Percentiles rank a stretch among this genome's conserved stretches.
phyloP scores from a whole-genome alignment of 2,329 filamentous ascomycete genomes.

The Cytospora paraplurivora region DNA sequence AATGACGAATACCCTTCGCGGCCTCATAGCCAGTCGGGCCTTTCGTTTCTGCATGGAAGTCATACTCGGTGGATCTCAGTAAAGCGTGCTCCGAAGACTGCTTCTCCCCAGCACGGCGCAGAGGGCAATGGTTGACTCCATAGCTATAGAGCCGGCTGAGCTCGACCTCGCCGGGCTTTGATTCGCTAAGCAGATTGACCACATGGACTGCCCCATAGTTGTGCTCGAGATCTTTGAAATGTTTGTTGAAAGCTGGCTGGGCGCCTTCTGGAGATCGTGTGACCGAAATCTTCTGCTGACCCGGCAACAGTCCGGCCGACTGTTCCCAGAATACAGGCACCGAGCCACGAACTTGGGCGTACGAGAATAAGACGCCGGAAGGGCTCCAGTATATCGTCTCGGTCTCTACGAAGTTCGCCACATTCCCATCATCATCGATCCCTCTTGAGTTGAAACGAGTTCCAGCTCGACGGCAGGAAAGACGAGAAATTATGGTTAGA shows the following conservation, averaged over 20 bases:
- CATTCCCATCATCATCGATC: slow-evolving; percentile 96
- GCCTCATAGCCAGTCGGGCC: slow-evolving; percentile 86
- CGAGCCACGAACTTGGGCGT: slow-evolving; percentile 88
- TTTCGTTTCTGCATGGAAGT: slow-evolving; percentile 94
- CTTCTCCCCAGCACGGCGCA: slow-evolving; percentile 63
- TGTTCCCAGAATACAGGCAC: slow-evolving; percentile 99
- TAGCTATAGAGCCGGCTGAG: slow-evolving; percentile 77
- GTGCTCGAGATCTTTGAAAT: slow-evolving; percentile 84
- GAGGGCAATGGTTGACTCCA: slow-evolving; percentile 72
- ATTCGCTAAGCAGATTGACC: slow-evolving; percentile 89
- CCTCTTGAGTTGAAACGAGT: slow-evolving; percentile 97
- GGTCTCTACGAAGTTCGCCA: slow-evolving; percentile 98
- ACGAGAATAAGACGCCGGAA: slow-evolving; percentile 80
- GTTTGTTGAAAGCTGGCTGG: slow-evolving; percentile 92
- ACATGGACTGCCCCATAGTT: slow-evolving; percentile 90
- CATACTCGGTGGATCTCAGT: slow-evolving; percentile 82
- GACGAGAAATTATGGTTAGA: slow-evolving; percentile 85
- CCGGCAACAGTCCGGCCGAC: slow-evolving; percentile 80
- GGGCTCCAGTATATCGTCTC: slow-evolving; percentile 91
- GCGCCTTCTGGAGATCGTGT: slow-evolving; percentile 88
- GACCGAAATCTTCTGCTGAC: slow-evolving; percentile 91
- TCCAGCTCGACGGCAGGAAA: slow-evolving; percentile 88
- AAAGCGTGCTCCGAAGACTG: slow-evolving; percentile 70
- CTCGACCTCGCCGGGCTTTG: slow-evolving; percentile 84
- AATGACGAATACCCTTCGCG: slow-evolving; percentile 78